phyloP scores from a whole-genome alignment of 805 yeast genomes.

The Osmozyma mogii region DNA sequence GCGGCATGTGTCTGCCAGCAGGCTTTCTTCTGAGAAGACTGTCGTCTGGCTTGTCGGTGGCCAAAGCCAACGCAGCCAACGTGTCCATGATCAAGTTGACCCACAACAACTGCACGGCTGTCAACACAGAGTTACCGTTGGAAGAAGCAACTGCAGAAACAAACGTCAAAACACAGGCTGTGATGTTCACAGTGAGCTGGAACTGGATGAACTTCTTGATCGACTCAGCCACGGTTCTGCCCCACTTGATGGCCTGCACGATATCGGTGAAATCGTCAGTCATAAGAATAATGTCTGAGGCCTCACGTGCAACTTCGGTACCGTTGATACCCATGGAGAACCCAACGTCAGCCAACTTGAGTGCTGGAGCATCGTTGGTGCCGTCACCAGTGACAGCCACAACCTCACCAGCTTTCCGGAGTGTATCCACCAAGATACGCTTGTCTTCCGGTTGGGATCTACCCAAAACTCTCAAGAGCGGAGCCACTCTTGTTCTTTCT shows the following conservation, averaged over 20 bases:
- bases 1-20: constrained; percentile 67
- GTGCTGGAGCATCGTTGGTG: constrained; percentile 97
- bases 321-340: constrained; percentile 98
- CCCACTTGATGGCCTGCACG: constrained; percentile 97
- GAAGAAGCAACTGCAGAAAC: constrained; percentile 84
- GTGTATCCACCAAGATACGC: constrained; percentile 71
- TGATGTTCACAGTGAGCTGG: constrained; percentile 91
- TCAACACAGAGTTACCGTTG: constrained; percentile 77
- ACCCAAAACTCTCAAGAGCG: constrained; percentile 76
- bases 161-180: constrained; percentile 93
- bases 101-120: constrained; percentile 97
- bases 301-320: constrained; percentile 98
- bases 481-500: constrained; percentile 57
- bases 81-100: constrained; percentile 98
- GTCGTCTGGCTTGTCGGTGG: constrained; percentile 93
- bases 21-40: constrained; percentile 75
- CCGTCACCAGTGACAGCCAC: constrained; percentile 99
- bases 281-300: constrained; percentile 86
- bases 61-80: constrained; percentile 92
- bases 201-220: constrained; percentile 94
- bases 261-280: constrained; percentile 92
- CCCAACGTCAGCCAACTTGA: constrained; percentile 95
- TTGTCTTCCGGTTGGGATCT: constrained; percentile 96
- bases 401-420: constrained; percentile 77
- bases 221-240: constrained; percentile 90